These are phyloP conservation scores for Lepraria neglecta DNA, from an alignment of 495 filamentous ascomycete genomes.

Conservation along the genomic window DNA sequence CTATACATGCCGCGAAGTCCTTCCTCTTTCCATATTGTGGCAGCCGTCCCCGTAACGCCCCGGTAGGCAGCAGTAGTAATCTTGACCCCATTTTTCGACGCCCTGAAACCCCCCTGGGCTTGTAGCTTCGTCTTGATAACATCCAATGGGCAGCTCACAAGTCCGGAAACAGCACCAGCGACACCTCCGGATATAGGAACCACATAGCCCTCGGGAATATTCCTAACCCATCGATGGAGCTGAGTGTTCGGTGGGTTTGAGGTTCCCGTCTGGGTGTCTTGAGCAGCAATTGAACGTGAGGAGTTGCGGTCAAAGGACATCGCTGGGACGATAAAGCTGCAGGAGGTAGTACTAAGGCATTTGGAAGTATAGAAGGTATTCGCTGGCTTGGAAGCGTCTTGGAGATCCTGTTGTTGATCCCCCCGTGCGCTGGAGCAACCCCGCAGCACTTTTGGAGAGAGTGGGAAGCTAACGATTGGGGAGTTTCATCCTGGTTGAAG, in stretches of 20 bases:
- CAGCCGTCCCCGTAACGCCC: constrained; percentile 80
- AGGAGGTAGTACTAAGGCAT: constrained; percentile 13
- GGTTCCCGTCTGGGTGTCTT: constrained; percentile 16
- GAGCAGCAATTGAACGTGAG: constrained; percentile 23
- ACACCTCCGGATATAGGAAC: constrained; percentile 73
- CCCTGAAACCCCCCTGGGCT: constrained; percentile 76
- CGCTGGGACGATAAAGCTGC: constrained; percentile 9
- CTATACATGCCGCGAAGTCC: constrained; percentile 88
- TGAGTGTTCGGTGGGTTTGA: constrained; percentile 40
- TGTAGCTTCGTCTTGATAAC: constrained; percentile 99
- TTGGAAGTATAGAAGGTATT: not conserved
- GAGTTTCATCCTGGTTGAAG: constrained; percentile 20
- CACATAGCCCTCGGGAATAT: constrained; percentile 47
- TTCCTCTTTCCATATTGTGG: constrained; percentile 77
- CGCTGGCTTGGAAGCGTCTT: constrained; percentile 3
- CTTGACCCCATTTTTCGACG: constrained; percentile 40
- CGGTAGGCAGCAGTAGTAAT: constrained; percentile 58
- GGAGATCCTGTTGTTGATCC: constrained; percentile 10
- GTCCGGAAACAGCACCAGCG: constrained; percentile 83
- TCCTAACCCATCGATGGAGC: constrained; percentile 50
- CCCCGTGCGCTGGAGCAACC: constrained; percentile 27
- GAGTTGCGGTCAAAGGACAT: constrained; percentile 30
- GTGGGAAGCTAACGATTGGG: constrained; percentile 24
- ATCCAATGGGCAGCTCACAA: constrained; percentile 95
- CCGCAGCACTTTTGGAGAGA: constrained; percentile 26